A percentile compares a stretch with the other conserved stretches of the same genome.
These are phyloP conservation scores for Dacryopinax primogenitus DNA, from an alignment of 768 basidiomycete genomes.

Conservation along the genomic window DNA sequence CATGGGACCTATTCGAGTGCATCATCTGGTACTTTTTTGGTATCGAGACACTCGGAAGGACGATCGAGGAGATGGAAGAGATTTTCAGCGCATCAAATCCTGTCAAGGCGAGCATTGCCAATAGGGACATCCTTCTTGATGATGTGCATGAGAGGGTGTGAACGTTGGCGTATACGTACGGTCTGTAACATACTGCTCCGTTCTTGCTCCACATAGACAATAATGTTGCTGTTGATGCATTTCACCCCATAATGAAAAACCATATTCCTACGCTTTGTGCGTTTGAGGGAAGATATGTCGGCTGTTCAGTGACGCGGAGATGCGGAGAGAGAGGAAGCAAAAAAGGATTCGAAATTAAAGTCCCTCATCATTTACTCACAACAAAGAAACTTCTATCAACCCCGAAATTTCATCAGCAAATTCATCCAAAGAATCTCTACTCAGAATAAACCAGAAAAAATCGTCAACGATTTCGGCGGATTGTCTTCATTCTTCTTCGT, in stretches of 20 bases:
- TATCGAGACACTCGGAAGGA: slow-evolving; percentile 24
- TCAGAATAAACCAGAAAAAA: background rate
- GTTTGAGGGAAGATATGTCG: no score
- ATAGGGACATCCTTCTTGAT: background rate
- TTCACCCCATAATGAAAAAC: no score
- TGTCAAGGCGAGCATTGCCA: slow-evolving; percentile 3
- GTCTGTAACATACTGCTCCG: no score
- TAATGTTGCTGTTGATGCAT: no score
- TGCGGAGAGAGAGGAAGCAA: background rate
- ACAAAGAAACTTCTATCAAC: background rate
- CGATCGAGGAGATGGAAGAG: slow-evolving; percentile 13
- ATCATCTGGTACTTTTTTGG: slow-evolving; percentile 25
- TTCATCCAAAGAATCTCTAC: no score
- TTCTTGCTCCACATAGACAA: no score
- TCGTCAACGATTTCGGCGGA: background rate
- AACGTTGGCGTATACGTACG: no score
- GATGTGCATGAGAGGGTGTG: slow-evolving; percentile 6
- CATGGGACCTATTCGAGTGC: slow-evolving; percentile 24
- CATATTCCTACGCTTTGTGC: no score
- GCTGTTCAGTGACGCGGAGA: background rate
- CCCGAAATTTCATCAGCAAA: background rate
- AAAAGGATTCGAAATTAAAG: background rate
- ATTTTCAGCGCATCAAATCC: slow-evolving; percentile 13
- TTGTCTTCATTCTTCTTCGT: background rate
- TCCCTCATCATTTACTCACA: background rate